Evolutionary conservation across 495 filamentous ascomycete genomes (phyloP), one percentile per base, ranked within the genome.

Genomic region (Sordaria brevicollis): DNA sequence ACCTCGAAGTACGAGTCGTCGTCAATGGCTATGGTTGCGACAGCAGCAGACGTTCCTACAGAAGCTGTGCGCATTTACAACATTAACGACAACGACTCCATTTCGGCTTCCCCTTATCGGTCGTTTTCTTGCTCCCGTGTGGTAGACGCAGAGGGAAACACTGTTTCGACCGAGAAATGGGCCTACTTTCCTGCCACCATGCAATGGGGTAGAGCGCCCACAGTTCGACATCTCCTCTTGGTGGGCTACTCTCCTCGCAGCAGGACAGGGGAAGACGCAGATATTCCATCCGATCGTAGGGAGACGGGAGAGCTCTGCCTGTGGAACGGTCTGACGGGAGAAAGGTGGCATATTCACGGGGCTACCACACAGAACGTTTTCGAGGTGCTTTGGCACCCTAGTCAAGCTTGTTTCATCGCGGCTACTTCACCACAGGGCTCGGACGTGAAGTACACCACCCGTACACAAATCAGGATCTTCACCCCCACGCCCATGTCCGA

Each of bases 371-470:
- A 90, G 39, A 93, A 92, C 71, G 87, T 93, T 0, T 95, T 95
- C 74, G 92, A 95, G 71, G 84, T 91, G 13, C 85, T 88, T 8
- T 97, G 92, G 90, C 91, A 94, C 76, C 90, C 91, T 0, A 77
- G 73, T 4, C 77, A 88, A 69, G 78, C 81, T 5, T 78, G 79
- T 41, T 90, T 91, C 79, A 81, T 87, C 9, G 86, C 85, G 13
- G 87, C 91, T 54, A 90, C 89, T 66, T 84, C 88, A 4, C 85
- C 86, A 0, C 72, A 82, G 41, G 77, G 81, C 67, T 69, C 84
- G 67, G 79, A 82, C 70, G 65, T 81, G 11, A 78, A 80, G 19
- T 66, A 80, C 71, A 68, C 83, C 74, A 75, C 79, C 8, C 78
- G 80, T 38, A 87, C 84, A 0, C 85, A 87, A 74, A 82, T 87